Conservation (phyloP, 306 rosid genomes). For the Gastrolobium bilobum region DNA sequence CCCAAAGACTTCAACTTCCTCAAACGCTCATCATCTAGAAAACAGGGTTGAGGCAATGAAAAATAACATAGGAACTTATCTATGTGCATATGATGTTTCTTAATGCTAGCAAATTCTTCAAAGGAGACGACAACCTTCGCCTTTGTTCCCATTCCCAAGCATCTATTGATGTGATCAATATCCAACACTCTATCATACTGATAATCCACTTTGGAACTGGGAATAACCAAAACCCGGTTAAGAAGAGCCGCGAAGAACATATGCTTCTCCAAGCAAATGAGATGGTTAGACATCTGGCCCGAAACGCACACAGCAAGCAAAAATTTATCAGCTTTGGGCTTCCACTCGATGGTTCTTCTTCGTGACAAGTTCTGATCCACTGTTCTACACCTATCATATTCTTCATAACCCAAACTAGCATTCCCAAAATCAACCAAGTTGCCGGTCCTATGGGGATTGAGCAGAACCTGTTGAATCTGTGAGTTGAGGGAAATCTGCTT, state of each 20-base stretch:
- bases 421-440: constrained; percentile 49
- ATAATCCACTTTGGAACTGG: constrained; percentile 76
- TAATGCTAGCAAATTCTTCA: constrained; percentile 64
- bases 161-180: constrained; percentile 73
- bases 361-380: constrained; percentile 61
- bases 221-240: constrained; percentile 73
- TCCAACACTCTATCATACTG: constrained; percentile 77
- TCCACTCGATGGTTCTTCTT: constrained; percentile 80
- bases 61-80: constrained; percentile 77
- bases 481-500: constrained; percentile 75
- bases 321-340: constrained; percentile 66
- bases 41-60: constrained; percentile 76
- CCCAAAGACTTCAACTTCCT: constrained; percentile 76
- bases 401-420: constrained; percentile 48
- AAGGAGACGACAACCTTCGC: constrained; percentile 76
- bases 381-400: constrained; percentile 59
- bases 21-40: constrained; percentile 70
- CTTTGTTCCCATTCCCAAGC: constrained; percentile 72
- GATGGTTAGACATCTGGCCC: constrained; percentile 89
- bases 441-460: constrained; percentile 60
- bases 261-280: constrained; percentile 90
- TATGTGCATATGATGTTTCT: constrained; percentile 69
- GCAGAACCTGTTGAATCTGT: constrained; percentile 73
- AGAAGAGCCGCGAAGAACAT: constrained; percentile 92
- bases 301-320: constrained; percentile 77